Base-by-base conservation (phyloP, 176 grass and related monocot genomes). In the Eragrostis nindensis region DNA sequence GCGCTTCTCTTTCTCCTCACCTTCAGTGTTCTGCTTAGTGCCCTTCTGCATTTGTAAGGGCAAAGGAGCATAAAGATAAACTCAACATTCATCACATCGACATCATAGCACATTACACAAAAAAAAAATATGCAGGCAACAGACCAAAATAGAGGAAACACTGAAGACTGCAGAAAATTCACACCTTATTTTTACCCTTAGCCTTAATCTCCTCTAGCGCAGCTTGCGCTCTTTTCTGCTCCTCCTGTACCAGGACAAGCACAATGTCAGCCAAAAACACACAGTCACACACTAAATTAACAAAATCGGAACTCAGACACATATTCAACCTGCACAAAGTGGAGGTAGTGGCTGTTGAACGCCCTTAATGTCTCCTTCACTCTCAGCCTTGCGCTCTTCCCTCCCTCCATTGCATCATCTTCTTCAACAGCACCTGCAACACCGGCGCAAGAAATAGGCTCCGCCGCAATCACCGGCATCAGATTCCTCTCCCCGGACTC, bases 291-390 rank as follows among this genome's bases (percentile, higher is more conserved):
- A 25, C 6, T 6, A 66, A 47, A 55, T 7, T 65, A 29, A 62
- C 21, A 57, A 39, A 40, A 38, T 9, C n/a, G 16, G 9, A 5
- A 74, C 62, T 75, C 61, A 75, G 52, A 25, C 14, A 17, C 26
- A 45, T 61, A 25, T 14, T 17, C n/a, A 74, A 94, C 94, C 92
- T 94, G 89, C 11, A 97, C 83, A 74, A 90, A 86, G 27, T 94
- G 89, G 11, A 97, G 85, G 56, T 97, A 97, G 48, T 94, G 84
- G 36, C 86, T 90, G 39, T 75, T 92, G 61, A 94, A 97, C 18
- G 85, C 92, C 73, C 87, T 76, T 7, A 94, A 26, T 1, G 92
- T 90, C 77, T 97, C 80, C 80, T 87, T 95, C 77, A 87, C 84
- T 63, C 82, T 73, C 49, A 88, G 55, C 79, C 90, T 78, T 14